Percentiles rank a stretch among this genome's conserved stretches.
These are phyloP conservation scores for Annulohypoxylon maeteangense DNA, from an alignment of 495 filamentous ascomycete genomes.

Conservation along the genomic window DNA sequence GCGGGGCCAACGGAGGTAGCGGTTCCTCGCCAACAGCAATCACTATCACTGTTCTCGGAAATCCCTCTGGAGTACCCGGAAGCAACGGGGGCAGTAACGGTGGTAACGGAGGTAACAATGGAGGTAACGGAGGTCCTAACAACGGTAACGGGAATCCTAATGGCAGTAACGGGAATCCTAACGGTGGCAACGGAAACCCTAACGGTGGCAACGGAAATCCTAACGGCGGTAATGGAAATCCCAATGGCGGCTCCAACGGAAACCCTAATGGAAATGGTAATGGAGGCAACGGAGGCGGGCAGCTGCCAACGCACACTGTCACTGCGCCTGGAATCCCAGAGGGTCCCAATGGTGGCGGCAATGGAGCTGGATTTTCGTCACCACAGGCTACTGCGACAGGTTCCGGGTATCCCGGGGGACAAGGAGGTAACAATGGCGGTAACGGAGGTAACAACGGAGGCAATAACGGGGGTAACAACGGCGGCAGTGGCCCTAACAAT, in stretches of 20 bases:
- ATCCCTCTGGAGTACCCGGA: constrained; percentile 30
- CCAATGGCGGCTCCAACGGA: neutral
- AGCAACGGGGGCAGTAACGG: neutral
- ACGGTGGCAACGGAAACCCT: neutral
- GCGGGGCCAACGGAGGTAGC: constrained; percentile 28
- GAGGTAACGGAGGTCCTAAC: neutral
- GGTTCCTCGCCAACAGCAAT: constrained; percentile 29
- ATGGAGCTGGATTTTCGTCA: neutral
- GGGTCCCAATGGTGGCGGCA: neutral
- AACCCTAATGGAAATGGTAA: neutral
- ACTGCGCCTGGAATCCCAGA: neutral
- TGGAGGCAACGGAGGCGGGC: constrained; percentile 3
- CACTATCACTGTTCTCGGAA: constrained; percentile 30
- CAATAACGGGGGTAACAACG: constrained; percentile 12
- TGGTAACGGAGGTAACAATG: neutral
- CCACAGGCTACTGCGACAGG: neutral
- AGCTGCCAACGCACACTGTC: neutral
- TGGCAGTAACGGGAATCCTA: neutral
- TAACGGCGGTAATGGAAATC: neutral
- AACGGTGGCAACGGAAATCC: neutral
- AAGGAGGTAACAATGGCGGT: constrained; percentile 12
- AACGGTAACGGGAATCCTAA: constrained; percentile 15
- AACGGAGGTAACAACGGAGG: constrained; percentile 15
- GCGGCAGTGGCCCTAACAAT: constrained; percentile 18
- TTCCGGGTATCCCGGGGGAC: neutral